Conservation (phyloP, 2,329 filamentous ascomycete species). For the Fusarium kyushuense region DNA sequence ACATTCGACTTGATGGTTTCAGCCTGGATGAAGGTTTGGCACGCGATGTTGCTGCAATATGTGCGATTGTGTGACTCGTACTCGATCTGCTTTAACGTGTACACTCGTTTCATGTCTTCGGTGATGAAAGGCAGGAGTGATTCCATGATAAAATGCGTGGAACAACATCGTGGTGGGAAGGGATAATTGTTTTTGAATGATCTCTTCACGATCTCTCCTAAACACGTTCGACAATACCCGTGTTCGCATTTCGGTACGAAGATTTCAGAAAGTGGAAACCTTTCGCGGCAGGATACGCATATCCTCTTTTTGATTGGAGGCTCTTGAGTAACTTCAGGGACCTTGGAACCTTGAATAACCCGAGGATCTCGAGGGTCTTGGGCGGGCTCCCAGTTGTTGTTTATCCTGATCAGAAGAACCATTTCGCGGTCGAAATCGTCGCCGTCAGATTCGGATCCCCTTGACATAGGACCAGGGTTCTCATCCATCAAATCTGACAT, state of each 20-base stretch:
- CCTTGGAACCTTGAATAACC: too few relatives aligned
- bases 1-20: too few relatives aligned
- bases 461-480: not conserved
- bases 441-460: not conserved
- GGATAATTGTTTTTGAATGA: not conserved
- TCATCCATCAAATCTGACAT: too few relatives aligned
- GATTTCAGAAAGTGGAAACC: too few relatives aligned
- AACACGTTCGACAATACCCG: too few relatives aligned
- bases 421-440: not conserved
- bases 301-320: too few relatives aligned
- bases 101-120: rapidly evolving
- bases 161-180: not conserved
- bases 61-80: not conserved
- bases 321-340: too few relatives aligned
- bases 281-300: too few relatives aligned
- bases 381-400: too few relatives aligned
- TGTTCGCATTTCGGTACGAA: too few relatives aligned
- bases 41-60: not conserved
- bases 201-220: not conserved
- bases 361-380: too few relatives aligned
- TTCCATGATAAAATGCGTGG: not conserved
- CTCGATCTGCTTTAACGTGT: not conserved
- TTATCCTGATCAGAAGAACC: not conserved
- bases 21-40: not conserved
- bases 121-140: not conserved